Evolutionary conservation across 176 grass and related monocot species (phyloP), one percentile per base, ranked within the genome.

Genomic region (Bonia amplexicaulis): DNA sequence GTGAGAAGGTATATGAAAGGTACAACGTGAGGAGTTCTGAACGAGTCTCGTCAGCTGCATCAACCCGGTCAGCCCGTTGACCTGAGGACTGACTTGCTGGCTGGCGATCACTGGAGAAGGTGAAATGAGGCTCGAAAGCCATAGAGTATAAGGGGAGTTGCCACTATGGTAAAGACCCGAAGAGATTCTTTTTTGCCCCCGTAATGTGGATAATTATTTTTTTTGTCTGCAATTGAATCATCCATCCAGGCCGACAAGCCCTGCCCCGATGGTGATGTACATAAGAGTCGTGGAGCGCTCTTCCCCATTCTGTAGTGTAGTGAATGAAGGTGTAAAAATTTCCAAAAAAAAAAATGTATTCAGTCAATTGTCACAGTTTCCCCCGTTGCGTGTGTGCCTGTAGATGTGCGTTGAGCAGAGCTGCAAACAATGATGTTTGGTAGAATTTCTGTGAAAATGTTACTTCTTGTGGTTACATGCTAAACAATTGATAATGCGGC

Each of bases 21-120:
- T 99, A 99, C 71, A 90, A 94, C 25, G 92, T 99, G 46, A 92
- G 91, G 66, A 92, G 92, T 54, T 92, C 92, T 0, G 97, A 99
- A 25, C 79, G 93, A 60, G 91, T 90, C 0, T 99, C 93, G 6
- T 96, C 93, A 3, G 92, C 93, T 2, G 91, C 94, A 14, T 96
- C 93, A 9, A 85, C 86, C 63, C 87, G 91, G 39, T 96, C 93
- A 41, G 89, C 90, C 55, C 88, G 81, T 44, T 84, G 86, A 90
- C 62, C 76, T 14, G 76, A 87, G 78, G 80, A 84, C 27, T 2
- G 72, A 31, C 71, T 39, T 65, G n/a, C 54, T 22, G 37, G 19
- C 69, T 33, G 20, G 19, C 15, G 3, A 25, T 12, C 40, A 16
- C 2, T 2, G 3, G 46, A 20, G 39, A 15, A 17, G 9, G 25